Conservation (phyloP, 768 basidiomycete species). For the Cystobasidium ongulense region DNA sequence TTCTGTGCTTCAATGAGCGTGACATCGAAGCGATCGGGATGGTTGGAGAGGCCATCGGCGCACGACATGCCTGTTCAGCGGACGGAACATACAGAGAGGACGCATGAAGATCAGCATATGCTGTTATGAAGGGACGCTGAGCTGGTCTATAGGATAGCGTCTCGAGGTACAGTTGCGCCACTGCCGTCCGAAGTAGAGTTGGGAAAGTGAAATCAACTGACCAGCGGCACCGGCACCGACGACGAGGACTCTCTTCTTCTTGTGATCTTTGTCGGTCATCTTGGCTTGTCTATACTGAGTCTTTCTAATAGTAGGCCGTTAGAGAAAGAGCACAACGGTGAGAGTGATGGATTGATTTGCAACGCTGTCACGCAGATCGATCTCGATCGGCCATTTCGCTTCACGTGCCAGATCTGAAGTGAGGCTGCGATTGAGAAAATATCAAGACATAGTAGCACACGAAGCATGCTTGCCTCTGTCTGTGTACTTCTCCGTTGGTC, state of each 20-base stretch:
- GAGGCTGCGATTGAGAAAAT: too few relatives aligned
- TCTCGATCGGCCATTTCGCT: too few relatives aligned
- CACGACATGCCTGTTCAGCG: conserved; percentile 44
- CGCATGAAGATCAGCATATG: not conserved
- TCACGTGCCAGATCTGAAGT: too few relatives aligned
- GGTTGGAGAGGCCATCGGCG: conserved; percentile 46
- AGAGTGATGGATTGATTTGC: too few relatives aligned
- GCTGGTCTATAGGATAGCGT: not conserved
- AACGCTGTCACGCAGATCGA: too few relatives aligned
- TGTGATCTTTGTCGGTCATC: conserved; percentile 14
- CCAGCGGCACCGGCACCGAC: conserved; percentile 50
- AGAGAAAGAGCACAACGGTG: too few relatives aligned
- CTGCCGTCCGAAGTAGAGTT: not conserved
- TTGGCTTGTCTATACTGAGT: too few relatives aligned
- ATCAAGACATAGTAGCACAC: too few relatives aligned
- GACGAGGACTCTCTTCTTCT: conserved; percentile 46
- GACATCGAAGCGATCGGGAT: conserved; percentile 48
- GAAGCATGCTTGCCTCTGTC: too few relatives aligned
- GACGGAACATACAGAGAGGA: not conserved
- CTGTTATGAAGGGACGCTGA: too few relatives aligned
- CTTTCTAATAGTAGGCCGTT: too few relatives aligned
- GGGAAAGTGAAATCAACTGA: conserved; percentile 17
- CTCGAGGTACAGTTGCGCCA: not conserved
- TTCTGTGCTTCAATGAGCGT: conserved; percentile 46
- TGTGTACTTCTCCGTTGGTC: too few relatives aligned